Base-by-base conservation (phyloP, 192 early-diverging fungal genomes). In the Podila verticillata region DNA sequence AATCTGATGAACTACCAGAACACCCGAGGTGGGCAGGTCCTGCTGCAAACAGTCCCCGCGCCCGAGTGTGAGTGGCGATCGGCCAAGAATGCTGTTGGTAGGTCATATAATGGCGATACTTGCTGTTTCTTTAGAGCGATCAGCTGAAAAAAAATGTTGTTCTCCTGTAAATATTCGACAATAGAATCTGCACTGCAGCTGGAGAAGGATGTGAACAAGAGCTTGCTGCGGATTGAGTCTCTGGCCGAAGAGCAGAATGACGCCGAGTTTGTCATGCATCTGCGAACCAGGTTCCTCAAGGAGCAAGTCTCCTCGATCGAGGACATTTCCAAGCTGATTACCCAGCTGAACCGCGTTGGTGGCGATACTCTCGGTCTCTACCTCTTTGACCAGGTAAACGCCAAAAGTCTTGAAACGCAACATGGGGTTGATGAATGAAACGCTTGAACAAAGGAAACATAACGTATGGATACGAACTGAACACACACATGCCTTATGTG, bases 121-220 rank as follows among this genome's bases (percentile, higher is more conserved):
- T 44, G 13, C 3, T 15, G 17, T 15, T 44, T 44, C 39, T 15
- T 44, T 39, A 44, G 39, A 44, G n/a, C 12, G 13, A 17, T 3
- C 15, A n/a, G 7, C 36, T 39, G 5, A 35, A 35, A 8, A 9
- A 39, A 39, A 4, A 2, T 22, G 8, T 5, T n/a, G 13, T 17
- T 22, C 15, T 57, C 32, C 30, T 56, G 0, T 17, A 10, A 17
- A 6, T 51, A 29, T 1, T n/a, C 20, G 1, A 12, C 24, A 39
- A 57, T 87, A 61, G 87, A 88, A 75, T 84, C 84, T 35, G 84
- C 84, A 35, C 66, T 88, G 28, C 82, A 87, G 47, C 54, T 88
- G 30, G 87, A 88, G 58, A 87, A 86, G 81, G 86, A 87, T 69
- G 85, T 88, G 59, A 88, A 87, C 68, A 88, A 85, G 63, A 82